Evolutionary conservation across 495 filamentous ascomycete species (phyloP).

Genomic region (Clohesyomyces aquaticus): DNA sequence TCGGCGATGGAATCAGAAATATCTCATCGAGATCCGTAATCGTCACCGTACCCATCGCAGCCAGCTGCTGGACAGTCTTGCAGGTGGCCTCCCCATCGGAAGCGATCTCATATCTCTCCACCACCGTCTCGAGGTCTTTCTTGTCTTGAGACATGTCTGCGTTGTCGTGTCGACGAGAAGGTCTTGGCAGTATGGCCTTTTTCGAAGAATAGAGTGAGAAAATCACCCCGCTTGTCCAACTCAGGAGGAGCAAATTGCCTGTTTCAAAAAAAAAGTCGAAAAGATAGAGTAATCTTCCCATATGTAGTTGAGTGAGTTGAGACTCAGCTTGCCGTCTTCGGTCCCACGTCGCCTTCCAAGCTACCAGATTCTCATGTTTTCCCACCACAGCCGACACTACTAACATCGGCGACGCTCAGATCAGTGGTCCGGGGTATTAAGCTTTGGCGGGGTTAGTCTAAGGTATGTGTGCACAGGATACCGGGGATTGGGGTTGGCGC

Average conservation of each 20-base stretch:
- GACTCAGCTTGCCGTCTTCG: no score
- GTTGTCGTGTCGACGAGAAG: not conserved
- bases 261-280: not conserved
- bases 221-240: slow-evolving; percentile 5
- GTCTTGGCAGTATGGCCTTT: not conserved
- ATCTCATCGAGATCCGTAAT: slow-evolving; percentile 7
- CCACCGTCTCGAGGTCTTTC: not conserved
- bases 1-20: slow-evolving; percentile 12
- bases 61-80: not conserved
- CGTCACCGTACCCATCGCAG: slow-evolving; percentile 5
- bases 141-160: not conserved
- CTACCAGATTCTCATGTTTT: not conserved
- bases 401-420: not conserved
- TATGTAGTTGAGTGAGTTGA: not conserved
- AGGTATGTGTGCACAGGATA: not conserved
- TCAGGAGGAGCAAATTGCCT: slow-evolving; percentile 9
- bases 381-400: slow-evolving; percentile 3
- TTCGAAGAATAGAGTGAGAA: not conserved
- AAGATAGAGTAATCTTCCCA: not conserved
- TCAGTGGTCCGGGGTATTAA: no score
- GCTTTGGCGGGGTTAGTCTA: not conserved
- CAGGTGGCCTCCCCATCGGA: not conserved
- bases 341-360: not conserved
- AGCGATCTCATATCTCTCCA: slow-evolving; percentile 6
- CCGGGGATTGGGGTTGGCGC: not conserved